Evolutionary conservation across 441 rosid species (phyloP), one percentile per base, ranked within the genome.

Genomic region (Eugenia klotzschiana): DNA sequence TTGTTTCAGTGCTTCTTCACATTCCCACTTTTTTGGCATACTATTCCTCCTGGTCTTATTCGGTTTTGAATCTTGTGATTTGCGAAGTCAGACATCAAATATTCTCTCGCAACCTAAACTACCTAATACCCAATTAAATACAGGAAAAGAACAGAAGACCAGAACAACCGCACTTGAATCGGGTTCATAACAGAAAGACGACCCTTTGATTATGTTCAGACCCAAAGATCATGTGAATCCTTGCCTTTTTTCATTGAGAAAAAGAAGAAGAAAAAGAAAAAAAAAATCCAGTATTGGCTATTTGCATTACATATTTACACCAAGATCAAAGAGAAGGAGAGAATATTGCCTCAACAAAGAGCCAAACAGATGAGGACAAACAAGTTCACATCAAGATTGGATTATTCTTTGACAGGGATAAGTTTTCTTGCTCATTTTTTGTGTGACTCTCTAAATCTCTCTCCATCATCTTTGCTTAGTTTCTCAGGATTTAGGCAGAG

Each of bases 71-170:
- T 57, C 83, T 81, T n/a, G 51, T 57, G 55, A 29, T 27, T 20
- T 14, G 49, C 51, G 51, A 52, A 8, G 83, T 83, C 52, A 79
- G 53, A 54, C 81, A 72, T 26, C n/a, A 37, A 37, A 14, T 51
- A 82, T 81, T 54, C 57, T 55, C 49, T 55, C 33, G 27, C 83
- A 87, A 89, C 91, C 88, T 82, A 89, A 88, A 86, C 90, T 83
- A 92, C 89, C 91, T 86, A 91, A 91, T 84, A 81, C 88, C 86
- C 82, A 55, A 80, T 89, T 87, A 82, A 91, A 86, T 83, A 91
- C 58, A 83, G 79, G 86, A 90, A 89, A 85, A 91, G 83, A 91
- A 91, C 92, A 93, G 81, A 80, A 52, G 80, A 84, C 84, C 79
- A 58, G 46, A 88, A 87, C 88, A 72, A 84, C 86, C 77, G 51